phyloP scores from a whole-genome alignment of 2,329 filamentous ascomycete species.

The Aspergillus nomiae region DNA sequence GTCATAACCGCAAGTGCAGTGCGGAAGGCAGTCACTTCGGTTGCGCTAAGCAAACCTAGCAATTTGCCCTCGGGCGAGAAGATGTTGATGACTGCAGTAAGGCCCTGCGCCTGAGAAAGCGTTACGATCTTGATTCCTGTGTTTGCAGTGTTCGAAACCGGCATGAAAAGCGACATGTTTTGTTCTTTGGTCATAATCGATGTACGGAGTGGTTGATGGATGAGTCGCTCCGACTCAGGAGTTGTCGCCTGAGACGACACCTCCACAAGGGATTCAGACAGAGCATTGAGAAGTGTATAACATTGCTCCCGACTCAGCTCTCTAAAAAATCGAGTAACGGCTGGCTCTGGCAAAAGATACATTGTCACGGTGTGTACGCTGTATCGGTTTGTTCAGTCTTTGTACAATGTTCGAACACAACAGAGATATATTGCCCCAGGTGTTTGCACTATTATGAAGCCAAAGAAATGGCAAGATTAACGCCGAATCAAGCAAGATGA shows the following conservation, averaged over 20 bases:
- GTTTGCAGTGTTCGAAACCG: slow-evolving; percentile 63
- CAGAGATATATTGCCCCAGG: not conserved
- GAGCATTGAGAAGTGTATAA: slow-evolving; percentile 36
- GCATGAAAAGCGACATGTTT: slow-evolving; percentile 72
- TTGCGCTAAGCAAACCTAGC: slow-evolving; percentile 70
- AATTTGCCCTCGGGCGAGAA: slow-evolving; percentile 65
- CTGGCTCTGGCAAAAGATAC: slow-evolving; percentile 38
- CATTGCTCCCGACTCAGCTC: slow-evolving; percentile 35
- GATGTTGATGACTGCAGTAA: slow-evolving; percentile 70
- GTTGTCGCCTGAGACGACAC: slow-evolving; percentile 34
- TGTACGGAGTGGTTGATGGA: slow-evolving; percentile 49
- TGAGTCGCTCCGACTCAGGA: slow-evolving; percentile 27
- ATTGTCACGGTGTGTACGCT: slow-evolving; percentile 21
- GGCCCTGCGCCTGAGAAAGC: slow-evolving; percentile 40
- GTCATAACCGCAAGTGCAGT: slow-evolving; percentile 73
- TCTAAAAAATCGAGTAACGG: slow-evolving; percentile 36
- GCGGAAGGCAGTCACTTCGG: slow-evolving; percentile 76
- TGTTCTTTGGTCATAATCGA: slow-evolving; percentile 41
- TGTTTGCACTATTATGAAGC: not conserved
- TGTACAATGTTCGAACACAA: not conserved
- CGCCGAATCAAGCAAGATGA: not conserved
- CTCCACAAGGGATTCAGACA: slow-evolving; percentile 37
- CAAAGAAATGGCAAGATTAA: not conserved
- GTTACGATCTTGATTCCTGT: slow-evolving; percentile 76
- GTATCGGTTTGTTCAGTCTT: not conserved